Conservation (phyloP, 2,329 filamentous ascomycete genomes). For the Didymella segeticola region DNA sequence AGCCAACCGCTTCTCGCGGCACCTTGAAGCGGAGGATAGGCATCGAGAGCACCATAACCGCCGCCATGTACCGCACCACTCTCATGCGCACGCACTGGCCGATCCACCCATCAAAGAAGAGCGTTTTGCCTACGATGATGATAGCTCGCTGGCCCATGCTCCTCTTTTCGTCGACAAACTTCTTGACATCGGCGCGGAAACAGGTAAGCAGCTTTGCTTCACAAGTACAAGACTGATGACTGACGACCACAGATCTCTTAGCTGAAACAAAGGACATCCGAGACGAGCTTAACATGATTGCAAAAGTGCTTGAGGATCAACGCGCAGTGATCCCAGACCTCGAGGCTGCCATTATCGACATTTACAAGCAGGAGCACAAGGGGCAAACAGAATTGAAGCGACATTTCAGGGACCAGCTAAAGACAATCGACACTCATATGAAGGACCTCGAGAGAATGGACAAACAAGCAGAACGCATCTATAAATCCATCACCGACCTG, state of each 20-base stretch:
- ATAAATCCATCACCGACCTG: conserved; percentile 66
- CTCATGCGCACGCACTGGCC: conserved; percentile 36
- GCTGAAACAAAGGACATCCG: conserved; percentile 72
- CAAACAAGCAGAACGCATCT: conserved; percentile 66
- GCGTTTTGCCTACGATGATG: conserved; percentile 40
- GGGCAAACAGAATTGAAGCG: conserved; percentile 59
- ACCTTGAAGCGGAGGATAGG: conserved; percentile 45
- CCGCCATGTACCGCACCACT: conserved; percentile 35
- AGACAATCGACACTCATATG: conserved; percentile 63
- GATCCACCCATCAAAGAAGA: conserved; percentile 36
- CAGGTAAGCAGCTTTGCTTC: no score
- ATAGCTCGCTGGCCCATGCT: conserved; percentile 33
- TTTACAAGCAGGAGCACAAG: conserved; percentile 46
- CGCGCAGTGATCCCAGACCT: conserved; percentile 57
- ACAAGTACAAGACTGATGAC: no score
- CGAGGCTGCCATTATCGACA: conserved; percentile 51
- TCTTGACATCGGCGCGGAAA: conserved; percentile 67
- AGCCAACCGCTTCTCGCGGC: conserved; percentile 44
- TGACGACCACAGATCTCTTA: conserved; percentile 63
- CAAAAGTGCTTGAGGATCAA: conserved; percentile 60
- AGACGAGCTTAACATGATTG: conserved; percentile 70
- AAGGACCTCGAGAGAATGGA: conserved; percentile 70
- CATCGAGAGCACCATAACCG: conserved; percentile 41
- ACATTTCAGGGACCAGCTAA: conserved; percentile 63
- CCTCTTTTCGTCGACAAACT: conserved; percentile 61